Evolutionary conservation across 352 stramenopile genomes (phyloP).

Genomic region (Globisporangium mamillatum): DNA sequence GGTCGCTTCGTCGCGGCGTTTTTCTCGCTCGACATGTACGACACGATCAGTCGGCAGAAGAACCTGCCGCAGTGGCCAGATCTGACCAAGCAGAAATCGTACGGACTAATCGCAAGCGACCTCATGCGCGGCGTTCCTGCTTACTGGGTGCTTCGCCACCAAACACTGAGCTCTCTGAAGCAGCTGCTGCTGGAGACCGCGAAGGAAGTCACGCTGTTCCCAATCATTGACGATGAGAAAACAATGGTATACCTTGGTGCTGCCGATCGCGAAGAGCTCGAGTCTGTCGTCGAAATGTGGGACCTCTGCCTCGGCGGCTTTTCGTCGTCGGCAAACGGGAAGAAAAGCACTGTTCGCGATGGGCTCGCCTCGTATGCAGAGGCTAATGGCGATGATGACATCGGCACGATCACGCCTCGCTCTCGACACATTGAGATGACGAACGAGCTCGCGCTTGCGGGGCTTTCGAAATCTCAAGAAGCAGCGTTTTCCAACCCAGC

Average conservation of each 20-base stretch:
- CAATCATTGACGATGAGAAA: conserved; percentile 60
- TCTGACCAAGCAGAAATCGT: conserved; percentile 75
- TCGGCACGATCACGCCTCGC: conserved; percentile 19
- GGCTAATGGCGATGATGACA: neutral
- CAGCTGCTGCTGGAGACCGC: conserved; percentile 37
- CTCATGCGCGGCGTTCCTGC: conserved; percentile 58
- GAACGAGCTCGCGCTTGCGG: conserved; percentile 21
- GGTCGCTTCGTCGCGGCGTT: conserved; percentile 59
- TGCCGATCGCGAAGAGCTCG: conserved; percentile 55
- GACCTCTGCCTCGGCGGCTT: conserved; percentile 34
- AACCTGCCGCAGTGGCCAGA: conserved; percentile 80
- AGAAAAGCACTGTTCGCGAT: neutral
- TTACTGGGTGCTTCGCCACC: conserved; percentile 44
- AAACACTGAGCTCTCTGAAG: conserved; percentile 51
- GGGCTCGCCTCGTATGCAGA: neutral
- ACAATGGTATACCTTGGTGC: conserved; percentile 68
- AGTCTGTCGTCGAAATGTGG: conserved; percentile 59
- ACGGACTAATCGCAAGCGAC: conserved; percentile 62
- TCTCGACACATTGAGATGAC: conserved; percentile 22
- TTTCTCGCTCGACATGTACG: conserved; percentile 83
- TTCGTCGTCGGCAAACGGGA: neutral
- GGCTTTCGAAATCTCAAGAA: conserved; percentile 25
- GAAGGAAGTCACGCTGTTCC: conserved; percentile 49
- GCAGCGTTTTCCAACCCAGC: conserved; percentile 32
- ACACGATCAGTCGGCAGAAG: conserved; percentile 78